Base-by-base conservation (phyloP, 768 basidiomycete genomes). In the Pisolithus sp. region DNA sequence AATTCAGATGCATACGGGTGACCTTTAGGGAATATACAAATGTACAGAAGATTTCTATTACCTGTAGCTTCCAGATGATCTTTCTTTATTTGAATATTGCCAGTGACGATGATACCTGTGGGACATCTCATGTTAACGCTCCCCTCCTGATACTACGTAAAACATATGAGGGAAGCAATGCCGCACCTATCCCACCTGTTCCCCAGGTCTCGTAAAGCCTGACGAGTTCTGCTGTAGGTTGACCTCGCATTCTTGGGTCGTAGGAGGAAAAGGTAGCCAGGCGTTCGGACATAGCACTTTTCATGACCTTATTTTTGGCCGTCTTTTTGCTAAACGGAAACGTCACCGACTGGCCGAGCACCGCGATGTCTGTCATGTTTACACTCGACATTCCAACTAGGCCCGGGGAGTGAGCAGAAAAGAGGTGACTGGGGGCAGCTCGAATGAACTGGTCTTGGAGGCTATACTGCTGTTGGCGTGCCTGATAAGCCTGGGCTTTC, bases 221-320 rank as follows among this genome's bases (percentile, higher is more conserved):
- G 40, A 65, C 37, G 9, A 68, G 65, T 49, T 68, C 68, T 23
- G 70, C 68, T 1, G 68, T 68, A 20, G 67, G 67, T 21, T 54
- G 58, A 17, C 67, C 67, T 7, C 67, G 67, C 1, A 65, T 57
- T 46, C 28, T 51, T 3, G 67, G 65, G 42, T 70, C 63, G 26
- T 53, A 54, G 15, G 62, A 40, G 1, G 68, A 70, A 43, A 70
- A 68, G 1, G 68, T 68, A 4, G 67, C 67, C 39, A 68, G 61
- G 12, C 68, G 65, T 43, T 68, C 67, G 5, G 67, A 70, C 67
- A 68, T 70, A 1, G 67, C 67, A 48, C 67, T 67, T 53, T 68
- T 68, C 62, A 68, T 56, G 46, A 68, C 26, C 48, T 52, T 69
- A 50, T 70, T 70, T 55, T 56, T 69, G 0, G 65, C 57, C 0